Evolutionary conservation across 2,329 filamentous ascomycete genomes (phyloP), one percentile per base, ranked within the genome.

Genomic region (Cadophora malorum): DNA sequence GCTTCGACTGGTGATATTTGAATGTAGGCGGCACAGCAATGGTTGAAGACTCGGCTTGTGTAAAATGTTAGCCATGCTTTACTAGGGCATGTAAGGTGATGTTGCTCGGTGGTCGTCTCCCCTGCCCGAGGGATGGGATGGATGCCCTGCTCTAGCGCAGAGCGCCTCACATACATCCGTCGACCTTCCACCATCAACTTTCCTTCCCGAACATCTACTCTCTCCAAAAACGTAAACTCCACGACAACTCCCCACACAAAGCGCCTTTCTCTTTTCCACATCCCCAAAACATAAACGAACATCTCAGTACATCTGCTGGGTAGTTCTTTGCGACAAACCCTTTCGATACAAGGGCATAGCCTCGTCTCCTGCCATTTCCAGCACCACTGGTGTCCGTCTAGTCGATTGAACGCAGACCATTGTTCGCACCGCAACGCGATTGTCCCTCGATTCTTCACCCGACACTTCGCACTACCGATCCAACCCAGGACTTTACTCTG

Each of bases 401-500:
- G 60, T 41, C 16, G 28, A 60, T 25, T 41, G n/a, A n/a, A 64
- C 60, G 58, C 41, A 19, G 45, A 63, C 49, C 31, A 53, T 63
- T 63, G 47, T 50, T 59, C 58, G 12, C 58, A 69, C 50, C 58
- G 50, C 65, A 64, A 61, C 68, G 65, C 65, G 58, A 65, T 47
- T 56, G 16, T 56, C 7, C 28, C 28, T 28, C 16, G 38, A 52
- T 49, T 28, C 38, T 50, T 21, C 49, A 56, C 25, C 28, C 28
- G 25, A 60, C 38, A 45, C 38, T 41, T 58, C 58, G 28, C 23
- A 28, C 35, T 16, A 65, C 14, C 50, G 25, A 49, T 64, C n/a
- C 21, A 35, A 21, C 45, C 23, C 47, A 53, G 25, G 53, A 23
- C 49, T 25, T 3, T 6, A 69, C 61, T 73, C 75, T 76, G 71